phyloP scores from a whole-genome alignment of 2,329 filamentous ascomycete genomes.

The Fusarium falciforme region DNA sequence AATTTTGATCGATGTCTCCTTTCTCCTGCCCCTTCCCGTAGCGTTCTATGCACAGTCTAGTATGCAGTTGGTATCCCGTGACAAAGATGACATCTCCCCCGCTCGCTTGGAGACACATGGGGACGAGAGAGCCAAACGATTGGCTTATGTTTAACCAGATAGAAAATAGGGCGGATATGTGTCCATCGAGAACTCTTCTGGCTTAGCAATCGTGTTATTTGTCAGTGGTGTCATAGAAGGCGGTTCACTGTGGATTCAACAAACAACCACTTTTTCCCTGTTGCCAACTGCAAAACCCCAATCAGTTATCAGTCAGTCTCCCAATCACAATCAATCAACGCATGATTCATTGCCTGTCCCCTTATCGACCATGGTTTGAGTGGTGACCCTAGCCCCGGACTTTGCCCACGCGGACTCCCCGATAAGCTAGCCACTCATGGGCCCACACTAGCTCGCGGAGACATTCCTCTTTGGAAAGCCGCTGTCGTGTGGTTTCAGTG shows the following conservation, averaged over 20 bases:
- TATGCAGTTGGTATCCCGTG: neutral
- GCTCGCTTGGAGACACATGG: neutral
- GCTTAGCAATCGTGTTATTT: neutral
- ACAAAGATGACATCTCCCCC: neutral
- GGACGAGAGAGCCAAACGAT: neutral
- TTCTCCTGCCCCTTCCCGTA: neutral
- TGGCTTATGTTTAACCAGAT: neutral
- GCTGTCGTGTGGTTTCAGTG: neutral
- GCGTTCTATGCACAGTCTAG: neutral
- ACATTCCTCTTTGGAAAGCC: constrained; percentile 28
- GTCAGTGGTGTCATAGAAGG: neutral
- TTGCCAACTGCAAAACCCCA: neutral
- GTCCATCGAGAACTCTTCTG: neutral
- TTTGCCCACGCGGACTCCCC: neutral
- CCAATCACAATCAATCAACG: neutral
- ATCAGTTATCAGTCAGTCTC: neutral
- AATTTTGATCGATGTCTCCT: neutral
- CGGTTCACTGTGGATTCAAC: neutral
- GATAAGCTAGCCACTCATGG: neutral
- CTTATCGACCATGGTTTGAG: neutral
- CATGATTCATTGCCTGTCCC: neutral
- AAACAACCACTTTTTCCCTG: neutral
- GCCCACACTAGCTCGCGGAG: constrained; percentile 22
- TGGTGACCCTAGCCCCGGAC: neutral
- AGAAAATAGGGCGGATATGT: neutral